A percentile compares a stretch with the other conserved stretches of the same genome.
Conservation (phyloP, 179 eudicot genomes). For the Spergularia azorica region DNA sequence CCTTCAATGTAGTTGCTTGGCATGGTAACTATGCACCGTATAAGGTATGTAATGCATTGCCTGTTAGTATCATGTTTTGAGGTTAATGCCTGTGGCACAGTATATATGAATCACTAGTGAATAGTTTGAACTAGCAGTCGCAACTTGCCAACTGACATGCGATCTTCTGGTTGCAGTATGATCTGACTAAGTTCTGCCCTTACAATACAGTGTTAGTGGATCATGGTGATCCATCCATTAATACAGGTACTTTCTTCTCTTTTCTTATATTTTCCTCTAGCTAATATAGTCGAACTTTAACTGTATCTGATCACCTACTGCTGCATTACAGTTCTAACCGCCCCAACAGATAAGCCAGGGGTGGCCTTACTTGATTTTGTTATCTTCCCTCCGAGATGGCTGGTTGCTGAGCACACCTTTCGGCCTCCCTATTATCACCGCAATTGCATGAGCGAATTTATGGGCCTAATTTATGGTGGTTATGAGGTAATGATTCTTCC, state of each 20-base stretch:
- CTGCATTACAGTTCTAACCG: constrained; percentile 72
- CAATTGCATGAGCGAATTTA: constrained; percentile 99
- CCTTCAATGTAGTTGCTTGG: constrained; percentile 98
- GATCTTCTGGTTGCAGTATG: constrained; percentile 67
- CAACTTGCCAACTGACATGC: constrained; percentile 4
- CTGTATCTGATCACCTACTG: neutral
- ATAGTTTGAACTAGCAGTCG: neutral
- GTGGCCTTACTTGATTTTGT: constrained; percentile 98
- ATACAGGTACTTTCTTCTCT: constrained; percentile 56
- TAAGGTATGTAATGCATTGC: constrained; percentile 47
- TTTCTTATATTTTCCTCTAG: neutral
- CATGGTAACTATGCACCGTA: constrained; percentile 96
- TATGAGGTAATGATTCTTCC: constrained; percentile 64
- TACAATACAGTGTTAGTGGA: constrained; percentile 88
- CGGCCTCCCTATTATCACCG: constrained; percentile 99
- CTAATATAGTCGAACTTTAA: neutral
- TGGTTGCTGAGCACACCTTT: constrained; percentile 97
- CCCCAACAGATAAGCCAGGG: constrained; percentile 96
- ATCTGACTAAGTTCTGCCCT: constrained; percentile 82
- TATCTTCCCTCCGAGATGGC: constrained; percentile 96
- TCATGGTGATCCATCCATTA: constrained; percentile 95
- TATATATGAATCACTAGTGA: too few species aligned
- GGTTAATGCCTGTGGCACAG: too few species aligned
- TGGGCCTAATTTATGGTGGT: constrained; percentile 90
- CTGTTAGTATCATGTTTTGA: neutral